These are phyloP conservation scores for Vitis rotundifolia DNA, from an alignment of 164 flowering plant genomes.

Conservation along the genomic window DNA sequence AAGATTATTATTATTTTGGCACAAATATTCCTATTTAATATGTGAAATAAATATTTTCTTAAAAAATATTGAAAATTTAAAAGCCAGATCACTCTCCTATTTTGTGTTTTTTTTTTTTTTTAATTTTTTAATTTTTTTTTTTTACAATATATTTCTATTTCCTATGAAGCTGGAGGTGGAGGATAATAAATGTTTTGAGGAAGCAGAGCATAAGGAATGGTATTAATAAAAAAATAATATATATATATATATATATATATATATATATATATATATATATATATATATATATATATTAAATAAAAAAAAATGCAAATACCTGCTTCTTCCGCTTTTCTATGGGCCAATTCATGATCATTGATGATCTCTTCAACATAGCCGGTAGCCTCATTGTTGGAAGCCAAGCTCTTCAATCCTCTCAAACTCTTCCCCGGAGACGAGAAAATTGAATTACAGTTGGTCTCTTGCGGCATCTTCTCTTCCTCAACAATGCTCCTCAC, in stretches of 20 bases:
- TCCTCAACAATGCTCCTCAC: background rate
- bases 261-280: no score
- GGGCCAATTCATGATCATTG: conserved; percentile 57
- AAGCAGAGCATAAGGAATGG: no score
- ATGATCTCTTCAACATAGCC: conserved; percentile 33
- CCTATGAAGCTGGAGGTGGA: background rate
- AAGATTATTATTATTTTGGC: no score
- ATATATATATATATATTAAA: no score
- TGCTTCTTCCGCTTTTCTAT: conserved; percentile 60
- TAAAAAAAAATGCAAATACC: conserved; percentile 23
- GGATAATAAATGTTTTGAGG: background rate
- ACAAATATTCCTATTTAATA: no score
- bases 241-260: no score
- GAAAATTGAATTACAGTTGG: conserved; percentile 9
- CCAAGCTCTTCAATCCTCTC: conserved; percentile 46
- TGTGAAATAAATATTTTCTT: no score
- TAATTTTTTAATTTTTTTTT: background rate
- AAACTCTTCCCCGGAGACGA: conserved; percentile 48
- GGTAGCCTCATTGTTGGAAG: conserved; percentile 17
- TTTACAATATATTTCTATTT: background rate
- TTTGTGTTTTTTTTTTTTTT: no score
- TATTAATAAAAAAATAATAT: no score
- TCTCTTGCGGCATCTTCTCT: conserved; percentile 35
- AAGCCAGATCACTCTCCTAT: no score
- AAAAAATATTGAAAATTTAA: no score